Percentiles rank a stretch among this genome's conserved stretches.
These are phyloP conservation scores for Akanthomyces dipterigenus DNA, from an alignment of 2,329 filamentous ascomycete genomes.

Conservation along the genomic window DNA sequence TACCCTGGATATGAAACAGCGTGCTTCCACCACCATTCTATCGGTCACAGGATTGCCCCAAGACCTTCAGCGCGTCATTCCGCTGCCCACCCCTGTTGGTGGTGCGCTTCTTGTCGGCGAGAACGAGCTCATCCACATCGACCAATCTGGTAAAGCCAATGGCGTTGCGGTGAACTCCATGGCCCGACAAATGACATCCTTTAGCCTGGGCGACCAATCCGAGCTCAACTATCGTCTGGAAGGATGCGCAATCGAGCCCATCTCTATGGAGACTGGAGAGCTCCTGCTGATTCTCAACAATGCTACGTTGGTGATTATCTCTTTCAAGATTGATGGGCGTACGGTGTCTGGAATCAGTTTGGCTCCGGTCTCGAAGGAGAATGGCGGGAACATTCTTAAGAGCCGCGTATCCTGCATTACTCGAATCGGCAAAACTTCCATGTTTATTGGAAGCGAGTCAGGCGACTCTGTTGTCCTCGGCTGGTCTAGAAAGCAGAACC, in stretches of 20 bases:
- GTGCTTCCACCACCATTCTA: conserved; percentile 85
- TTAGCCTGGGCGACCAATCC: conserved; percentile 80
- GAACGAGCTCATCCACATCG: conserved; percentile 91
- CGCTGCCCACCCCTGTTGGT: conserved; percentile 78
- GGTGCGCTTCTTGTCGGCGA: conserved; percentile 79
- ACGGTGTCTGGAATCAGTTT: conserved; percentile 84
- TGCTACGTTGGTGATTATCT: conserved; percentile 67
- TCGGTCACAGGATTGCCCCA: conserved; percentile 80
- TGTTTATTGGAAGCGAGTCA: conserved; percentile 84
- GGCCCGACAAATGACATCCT: conserved; percentile 73
- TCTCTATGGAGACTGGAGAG: conserved; percentile 73
- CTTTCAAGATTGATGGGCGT: conserved; percentile 81
- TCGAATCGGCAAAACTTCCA: conserved; percentile 56
- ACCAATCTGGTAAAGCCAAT: conserved; percentile 90
- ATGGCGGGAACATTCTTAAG: conserved; percentile 56
- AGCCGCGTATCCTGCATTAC: conserved; percentile 62
- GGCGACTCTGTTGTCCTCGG: conserved; percentile 75
- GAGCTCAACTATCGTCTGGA: conserved; percentile 75
- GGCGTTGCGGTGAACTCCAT: conserved; percentile 91
- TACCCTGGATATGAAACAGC: conserved; percentile 87
- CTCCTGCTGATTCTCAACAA: conserved; percentile 74
- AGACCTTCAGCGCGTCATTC: conserved; percentile 75
- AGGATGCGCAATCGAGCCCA: conserved; percentile 66
- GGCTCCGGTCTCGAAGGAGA: conserved; percentile 53
- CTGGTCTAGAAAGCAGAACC: conserved; percentile 63